Evolutionary conservation across 345 rosid species (phyloP).

Genomic region (Bruguiera parviflora): DNA sequence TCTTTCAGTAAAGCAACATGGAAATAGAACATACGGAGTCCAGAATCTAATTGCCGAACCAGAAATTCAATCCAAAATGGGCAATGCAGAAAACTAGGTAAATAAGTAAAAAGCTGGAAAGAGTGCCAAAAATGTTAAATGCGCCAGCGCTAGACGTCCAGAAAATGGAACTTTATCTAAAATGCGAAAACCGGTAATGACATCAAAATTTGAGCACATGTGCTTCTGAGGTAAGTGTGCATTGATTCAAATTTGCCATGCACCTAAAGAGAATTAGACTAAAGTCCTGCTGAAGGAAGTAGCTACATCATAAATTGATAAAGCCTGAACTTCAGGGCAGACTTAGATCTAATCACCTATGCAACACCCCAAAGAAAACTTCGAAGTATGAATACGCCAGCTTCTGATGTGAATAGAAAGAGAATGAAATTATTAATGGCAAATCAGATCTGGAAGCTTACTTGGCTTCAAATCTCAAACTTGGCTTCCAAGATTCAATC

Average conservation of each 20-base stretch:
- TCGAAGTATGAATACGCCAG: conserved; percentile 17
- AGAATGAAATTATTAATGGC: conserved; percentile 29
- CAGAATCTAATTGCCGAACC: neutral
- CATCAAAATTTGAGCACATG: conserved; percentile 2
- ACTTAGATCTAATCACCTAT: conserved; percentile 36
- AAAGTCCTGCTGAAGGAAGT: conserved; percentile 17
- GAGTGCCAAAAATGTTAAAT: neutral
- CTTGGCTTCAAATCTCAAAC: conserved; percentile 38
- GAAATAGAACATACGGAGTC: neutral
- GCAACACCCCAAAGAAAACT: conserved; percentile 19
- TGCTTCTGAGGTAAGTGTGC: conserved; percentile 6
- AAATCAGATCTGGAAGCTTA: conserved; percentile 75
- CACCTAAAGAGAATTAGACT: conserved; percentile 10
- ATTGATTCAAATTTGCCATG: conserved; percentile 9
- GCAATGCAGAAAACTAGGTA: neutral
- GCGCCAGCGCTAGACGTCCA: neutral
- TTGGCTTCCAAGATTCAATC: conserved; percentile 27
- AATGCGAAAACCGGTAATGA: neutral
- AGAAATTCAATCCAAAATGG: neutral
- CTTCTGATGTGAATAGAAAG: conserved; percentile 32
- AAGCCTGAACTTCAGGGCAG: conserved; percentile 22
- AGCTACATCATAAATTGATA: conserved; percentile 1
- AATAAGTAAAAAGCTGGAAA: neutral
- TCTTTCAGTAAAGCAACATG: neutral
- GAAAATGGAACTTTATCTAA: neutral